A percentile compares a stretch with the other conserved stretches of the same genome.
These are phyloP conservation scores for Aspergillus leporis DNA, from an alignment of 495 filamentous ascomycete genomes.

Conservation along the genomic window DNA sequence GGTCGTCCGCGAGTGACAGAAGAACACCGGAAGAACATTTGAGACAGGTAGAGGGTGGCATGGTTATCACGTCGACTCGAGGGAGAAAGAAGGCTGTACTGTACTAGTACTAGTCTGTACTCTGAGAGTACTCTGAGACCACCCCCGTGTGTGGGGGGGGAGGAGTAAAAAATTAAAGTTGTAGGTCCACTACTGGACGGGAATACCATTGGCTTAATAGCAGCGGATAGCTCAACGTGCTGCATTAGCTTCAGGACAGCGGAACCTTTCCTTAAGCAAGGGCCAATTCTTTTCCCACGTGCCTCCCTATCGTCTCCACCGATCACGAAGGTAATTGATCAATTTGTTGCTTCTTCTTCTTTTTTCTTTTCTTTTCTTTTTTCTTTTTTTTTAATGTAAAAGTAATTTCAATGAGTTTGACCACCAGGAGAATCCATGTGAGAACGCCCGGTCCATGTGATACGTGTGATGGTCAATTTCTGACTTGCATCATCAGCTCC, in stretches of 20 bases:
- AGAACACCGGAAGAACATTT: no score
- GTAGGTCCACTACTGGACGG: background rate
- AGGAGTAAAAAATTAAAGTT: slow-evolving; percentile 4
- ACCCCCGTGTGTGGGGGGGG: no score
- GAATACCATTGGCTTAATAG: background rate
- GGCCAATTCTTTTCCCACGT: slow-evolving; percentile 25
- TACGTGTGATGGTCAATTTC: background rate
- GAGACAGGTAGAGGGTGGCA: no score
- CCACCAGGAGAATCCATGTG: background rate
- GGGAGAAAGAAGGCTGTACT: no score
- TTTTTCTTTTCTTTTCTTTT: no score
- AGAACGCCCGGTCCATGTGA: background rate
- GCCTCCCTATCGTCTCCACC: slow-evolving; percentile 4
- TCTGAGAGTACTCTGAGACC: no score
- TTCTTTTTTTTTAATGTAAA: background rate
- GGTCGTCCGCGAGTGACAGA: no score
- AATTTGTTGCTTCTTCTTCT: background rate
- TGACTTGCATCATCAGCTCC: no score
- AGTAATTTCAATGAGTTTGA: background rate
- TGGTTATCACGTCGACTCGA: no score
- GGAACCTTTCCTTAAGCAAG: slow-evolving; percentile 9
- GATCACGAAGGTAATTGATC: background rate
- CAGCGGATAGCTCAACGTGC: background rate
- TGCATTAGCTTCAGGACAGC: slow-evolving; percentile 17
- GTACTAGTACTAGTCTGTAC: no score